phyloP scores from a whole-genome alignment of 2,329 filamentous ascomycete genomes.

The Bimuria novae-zelandiae region DNA sequence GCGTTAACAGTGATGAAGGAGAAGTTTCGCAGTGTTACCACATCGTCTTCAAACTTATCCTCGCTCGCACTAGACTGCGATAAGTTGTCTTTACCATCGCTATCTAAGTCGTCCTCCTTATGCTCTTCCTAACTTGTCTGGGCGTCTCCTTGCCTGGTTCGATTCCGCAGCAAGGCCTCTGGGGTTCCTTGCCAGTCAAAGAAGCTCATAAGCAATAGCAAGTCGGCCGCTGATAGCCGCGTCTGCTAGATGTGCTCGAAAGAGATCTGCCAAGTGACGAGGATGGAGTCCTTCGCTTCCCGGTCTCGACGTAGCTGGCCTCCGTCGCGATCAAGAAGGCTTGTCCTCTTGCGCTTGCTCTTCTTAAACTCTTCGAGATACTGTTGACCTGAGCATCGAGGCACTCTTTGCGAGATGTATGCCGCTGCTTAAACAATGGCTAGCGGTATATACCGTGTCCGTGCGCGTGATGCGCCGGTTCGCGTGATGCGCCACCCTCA shows the following conservation, averaged over 20 bases:
- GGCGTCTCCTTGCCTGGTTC: not conserved
- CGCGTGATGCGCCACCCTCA: not conserved
- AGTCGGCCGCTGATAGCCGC: constrained; percentile 14
- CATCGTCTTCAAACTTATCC: not conserved
- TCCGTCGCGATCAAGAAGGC: constrained; percentile 23
- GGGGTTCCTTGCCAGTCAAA: constrained; percentile 20
- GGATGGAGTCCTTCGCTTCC: constrained; percentile 41
- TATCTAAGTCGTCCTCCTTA: not conserved
- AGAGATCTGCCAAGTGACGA: constrained; percentile 43
- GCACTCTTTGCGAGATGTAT: constrained; percentile 34
- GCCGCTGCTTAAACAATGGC: constrained; percentile 43
- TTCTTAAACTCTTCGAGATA: constrained; percentile 49
- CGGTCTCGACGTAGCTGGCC: constrained; percentile 40
- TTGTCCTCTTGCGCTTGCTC: constrained; percentile 38
- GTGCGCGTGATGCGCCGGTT: no score
- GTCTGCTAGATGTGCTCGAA: constrained; percentile 40
- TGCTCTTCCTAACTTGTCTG: not conserved
- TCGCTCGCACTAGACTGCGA: no score
- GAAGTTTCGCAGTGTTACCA: not conserved
- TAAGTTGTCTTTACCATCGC: constrained; percentile 13
- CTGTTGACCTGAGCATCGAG: constrained; percentile 14
- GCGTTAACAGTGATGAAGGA: not conserved
- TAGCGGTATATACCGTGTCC: constrained; percentile 32
- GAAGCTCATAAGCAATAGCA: constrained; percentile 22
- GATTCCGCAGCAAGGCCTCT: constrained; percentile 30